These are phyloP conservation scores for Termitomyces sp. DNA, from an alignment of 768 basidiomycete species.

Conservation along the genomic window DNA sequence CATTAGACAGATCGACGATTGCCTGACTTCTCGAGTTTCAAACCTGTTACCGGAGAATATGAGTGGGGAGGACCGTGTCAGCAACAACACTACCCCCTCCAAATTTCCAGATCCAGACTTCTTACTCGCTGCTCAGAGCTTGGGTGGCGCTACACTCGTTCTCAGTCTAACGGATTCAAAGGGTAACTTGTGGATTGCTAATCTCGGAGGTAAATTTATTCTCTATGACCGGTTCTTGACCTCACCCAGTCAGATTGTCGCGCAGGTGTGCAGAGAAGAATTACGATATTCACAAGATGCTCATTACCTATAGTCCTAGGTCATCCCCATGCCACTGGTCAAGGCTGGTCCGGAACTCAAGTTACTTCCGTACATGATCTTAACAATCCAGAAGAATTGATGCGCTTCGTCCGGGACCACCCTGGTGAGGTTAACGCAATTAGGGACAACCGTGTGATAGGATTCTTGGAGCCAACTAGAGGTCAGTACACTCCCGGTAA, in stretches of 20 bases:
- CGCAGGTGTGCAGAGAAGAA: conserved; percentile 4
- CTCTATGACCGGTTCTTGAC: background rate
- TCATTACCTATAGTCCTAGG: conserved; percentile 8
- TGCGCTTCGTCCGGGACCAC: conserved; percentile 42
- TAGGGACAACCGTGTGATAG: conserved; percentile 41
- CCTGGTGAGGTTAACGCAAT: conserved; percentile 42
- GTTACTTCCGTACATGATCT: conserved; percentile 39
- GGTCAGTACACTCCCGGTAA: conserved; percentile 26
- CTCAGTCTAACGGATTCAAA: conserved; percentile 44
- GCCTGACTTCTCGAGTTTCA: conserved; percentile 37
- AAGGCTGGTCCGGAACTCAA: conserved; percentile 35
- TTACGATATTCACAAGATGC: background rate
- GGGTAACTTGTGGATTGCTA: conserved; percentile 53
- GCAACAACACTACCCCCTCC: background rate
- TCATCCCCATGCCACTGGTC: conserved; percentile 7
- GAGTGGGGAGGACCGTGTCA: conserved; percentile 5
- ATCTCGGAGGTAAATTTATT: conserved; percentile 33
- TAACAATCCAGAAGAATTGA: conserved; percentile 34
- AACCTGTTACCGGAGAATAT: conserved; percentile 34
- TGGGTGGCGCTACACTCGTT: conserved; percentile 51
- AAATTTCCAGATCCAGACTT: background rate
- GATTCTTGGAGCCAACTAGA: conserved; percentile 52
- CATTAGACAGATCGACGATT: conserved; percentile 29
- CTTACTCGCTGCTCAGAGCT: conserved; percentile 22
- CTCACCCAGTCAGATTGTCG: conserved; percentile 11